A percentile compares a stretch with the other conserved stretches of the same genome.
Conservation (phyloP, 2,329 filamentous ascomycete species). For the Chrysosporium queenslandicum region DNA sequence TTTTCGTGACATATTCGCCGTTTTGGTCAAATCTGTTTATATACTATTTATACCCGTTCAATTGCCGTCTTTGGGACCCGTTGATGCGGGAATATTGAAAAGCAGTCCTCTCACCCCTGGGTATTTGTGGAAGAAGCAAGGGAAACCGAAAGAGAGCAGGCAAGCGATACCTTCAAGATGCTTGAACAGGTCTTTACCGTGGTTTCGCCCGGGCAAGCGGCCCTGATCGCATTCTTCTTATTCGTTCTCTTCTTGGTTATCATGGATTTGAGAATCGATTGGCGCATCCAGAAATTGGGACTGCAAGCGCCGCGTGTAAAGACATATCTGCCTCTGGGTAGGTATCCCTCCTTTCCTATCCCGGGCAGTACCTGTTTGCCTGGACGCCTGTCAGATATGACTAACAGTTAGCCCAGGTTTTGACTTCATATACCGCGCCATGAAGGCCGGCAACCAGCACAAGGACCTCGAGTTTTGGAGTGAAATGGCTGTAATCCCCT, state of each 20-base stretch:
- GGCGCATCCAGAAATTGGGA: slow-evolving; percentile 27
- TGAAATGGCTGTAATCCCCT: slow-evolving; percentile 44
- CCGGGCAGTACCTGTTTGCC: not conserved
- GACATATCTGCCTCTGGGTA: slow-evolving; percentile 31
- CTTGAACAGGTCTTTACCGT: slow-evolving; percentile 11
- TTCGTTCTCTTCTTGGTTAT: not conserved
- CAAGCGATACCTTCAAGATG: slow-evolving; percentile 2
- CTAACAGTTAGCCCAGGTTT: slow-evolving; percentile 43
- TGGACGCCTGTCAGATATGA: not conserved
- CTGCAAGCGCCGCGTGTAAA: slow-evolving; percentile 27
- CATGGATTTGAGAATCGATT: slow-evolving; percentile 4
- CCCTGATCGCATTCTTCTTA: slow-evolving; percentile 1
- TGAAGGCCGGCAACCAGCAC: slow-evolving; percentile 41
- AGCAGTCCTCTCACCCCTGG: too few species aligned
- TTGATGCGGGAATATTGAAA: too few species aligned
- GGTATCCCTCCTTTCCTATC: slow-evolving; percentile 11
- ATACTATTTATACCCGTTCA: too few species aligned
- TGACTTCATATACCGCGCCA: slow-evolving; percentile 52
- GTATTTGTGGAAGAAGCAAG: not conserved
- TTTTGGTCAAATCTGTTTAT: too few species aligned
- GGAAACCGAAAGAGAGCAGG: not conserved
- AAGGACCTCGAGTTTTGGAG: slow-evolving; percentile 1
- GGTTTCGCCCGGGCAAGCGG: slow-evolving; percentile 5
- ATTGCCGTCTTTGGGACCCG: too few species aligned
- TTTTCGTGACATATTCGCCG: too few species aligned